Base-by-base conservation (phyloP, 768 basidiomycete genomes). In the Sporobolomyces phaffii region DNA sequence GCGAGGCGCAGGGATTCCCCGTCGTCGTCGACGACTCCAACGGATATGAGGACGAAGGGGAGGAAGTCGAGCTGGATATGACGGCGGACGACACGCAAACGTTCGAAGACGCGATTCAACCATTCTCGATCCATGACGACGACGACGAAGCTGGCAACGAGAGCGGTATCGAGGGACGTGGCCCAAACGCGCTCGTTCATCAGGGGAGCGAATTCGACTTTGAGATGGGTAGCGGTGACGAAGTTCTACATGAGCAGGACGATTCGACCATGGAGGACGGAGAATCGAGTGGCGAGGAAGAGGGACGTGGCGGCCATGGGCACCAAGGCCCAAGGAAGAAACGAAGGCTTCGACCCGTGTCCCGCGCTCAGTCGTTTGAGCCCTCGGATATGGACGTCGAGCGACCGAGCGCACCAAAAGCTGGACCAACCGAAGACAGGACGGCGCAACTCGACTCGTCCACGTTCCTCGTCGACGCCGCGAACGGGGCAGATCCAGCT, bases 191-290 rank as follows among this genome's bases (percentile, higher is more conserved):
- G 24, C 33, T 64, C 20, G 53, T 29, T 8, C 54, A 56, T 43
- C 24, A 56, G 18, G 54, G 54, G 24, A 56, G 54, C 54, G 54
- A 56, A 24, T 56, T 56, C 38, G 54, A 56, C 28, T 56, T 56
- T 20, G 54, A 56, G 15, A 56, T 43, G 54, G 40, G 54, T 24
- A 43, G 40, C 22, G 54, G 24, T 20, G 62, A 64, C 24, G 62
- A 54, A 15, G 41, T 18, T 17, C 26, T 40, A 31, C 8, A 51
- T 14, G 44, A 45, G 22, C 24, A 22, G 9, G 47, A 48, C 10
- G 24, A 48, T 10, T 6, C 10, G 43, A 20, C 11, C 11, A 22
- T 13, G 7, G 43, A 17, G 7, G 43, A 44, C 43, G 48, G 28
- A 26, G 48, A 45, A 8, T 28, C 45, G 45, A 28, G 45, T 26